Base-by-base conservation (phyloP, 345 rosid genomes). In the Abelmoschus esculentus region DNA sequence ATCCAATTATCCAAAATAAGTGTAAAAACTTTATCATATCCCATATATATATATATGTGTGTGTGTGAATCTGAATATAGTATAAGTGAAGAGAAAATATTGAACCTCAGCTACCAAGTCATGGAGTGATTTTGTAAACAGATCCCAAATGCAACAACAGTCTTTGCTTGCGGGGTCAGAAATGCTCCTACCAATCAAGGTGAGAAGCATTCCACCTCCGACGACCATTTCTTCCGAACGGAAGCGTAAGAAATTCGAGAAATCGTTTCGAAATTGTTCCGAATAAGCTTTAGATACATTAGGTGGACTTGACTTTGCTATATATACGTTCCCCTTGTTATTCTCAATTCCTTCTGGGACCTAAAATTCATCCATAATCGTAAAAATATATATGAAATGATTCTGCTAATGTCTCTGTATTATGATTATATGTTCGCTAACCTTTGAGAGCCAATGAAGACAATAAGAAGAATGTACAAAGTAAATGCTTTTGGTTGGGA, bases 181-280 rank as follows among this genome's bases (percentile, higher is more conserved):
- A 44, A 69, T 70, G 44, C 74, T 77, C 71, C 86, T 79, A 14
- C 89, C 90, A 18, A 73, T 4, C 9, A 54, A 19, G 26, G 13
- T 54, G 22, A 54, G 13, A 3, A 19, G 11, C 58, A 55, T 55
- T 55, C 31, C 2, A 8, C 84, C 87, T 14, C 80, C 77, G 12
- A 54, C 3, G 7, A 77, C 66, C 5, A 85, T 8, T 76, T 89
- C 90, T 47, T 84, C 57, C 6, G 31, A 55, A 55, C 59, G 31
- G 2, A 19, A 19, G 5, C 65, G 68, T 14, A 86, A 61, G 77
- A 89, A 83, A 28, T 12, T 15, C 0, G 77, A 74, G 73, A 89
- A 85, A 55, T 87, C 91, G 3, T 40, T 70, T 38, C 78, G 31
- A 22, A 55, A 22, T 22, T 55, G 59, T 5, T 55, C 31, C 7